Conservation (phyloP, 176 grass and related monocot species). For the Lolium rigidum region DNA sequence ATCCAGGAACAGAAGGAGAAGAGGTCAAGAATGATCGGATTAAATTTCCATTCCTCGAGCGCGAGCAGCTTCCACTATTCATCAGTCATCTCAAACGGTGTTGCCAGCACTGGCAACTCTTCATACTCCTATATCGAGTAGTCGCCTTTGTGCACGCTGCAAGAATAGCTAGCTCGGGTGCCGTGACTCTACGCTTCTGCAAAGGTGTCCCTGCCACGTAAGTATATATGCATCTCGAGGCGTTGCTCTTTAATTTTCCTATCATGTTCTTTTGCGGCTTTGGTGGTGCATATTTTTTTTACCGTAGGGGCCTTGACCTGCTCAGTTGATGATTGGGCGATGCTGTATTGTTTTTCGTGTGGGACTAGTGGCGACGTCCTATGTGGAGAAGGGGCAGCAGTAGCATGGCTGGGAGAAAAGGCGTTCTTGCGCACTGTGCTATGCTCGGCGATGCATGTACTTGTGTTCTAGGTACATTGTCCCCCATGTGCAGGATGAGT, state of each 20-base stretch:
- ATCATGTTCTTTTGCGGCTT: background rate
- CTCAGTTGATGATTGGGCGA: conserved; percentile 31
- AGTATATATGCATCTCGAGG: too few species aligned
- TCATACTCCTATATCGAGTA: background rate
- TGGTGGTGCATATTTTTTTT: background rate
- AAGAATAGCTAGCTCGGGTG: conserved; percentile 16
- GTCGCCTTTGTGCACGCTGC: conserved; percentile 16
- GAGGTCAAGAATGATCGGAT: too few species aligned
- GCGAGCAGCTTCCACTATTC: conserved; percentile 34
- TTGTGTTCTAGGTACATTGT: background rate
- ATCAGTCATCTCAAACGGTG: conserved; percentile 15
- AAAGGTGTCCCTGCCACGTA: background rate
- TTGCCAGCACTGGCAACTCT: background rate
- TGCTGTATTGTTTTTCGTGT: background rate
- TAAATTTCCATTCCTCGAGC: conserved; percentile 13
- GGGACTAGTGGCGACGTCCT: conserved; percentile 34
- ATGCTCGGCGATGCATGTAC: conserved; percentile 9
- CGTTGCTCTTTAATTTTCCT: too few species aligned
- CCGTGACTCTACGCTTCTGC: background rate
- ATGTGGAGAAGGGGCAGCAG: conserved; percentile 16
- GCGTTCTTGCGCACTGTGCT: conserved; percentile 35
- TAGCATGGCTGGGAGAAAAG: conserved; percentile 53
- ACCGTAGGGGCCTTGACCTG: conserved; percentile 6
- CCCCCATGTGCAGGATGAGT: background rate
- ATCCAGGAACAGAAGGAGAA: conserved; percentile 35